Base-by-base conservation (phyloP, 192 early-diverging fungal genomes). In the Entomortierella parvispora region DNA sequence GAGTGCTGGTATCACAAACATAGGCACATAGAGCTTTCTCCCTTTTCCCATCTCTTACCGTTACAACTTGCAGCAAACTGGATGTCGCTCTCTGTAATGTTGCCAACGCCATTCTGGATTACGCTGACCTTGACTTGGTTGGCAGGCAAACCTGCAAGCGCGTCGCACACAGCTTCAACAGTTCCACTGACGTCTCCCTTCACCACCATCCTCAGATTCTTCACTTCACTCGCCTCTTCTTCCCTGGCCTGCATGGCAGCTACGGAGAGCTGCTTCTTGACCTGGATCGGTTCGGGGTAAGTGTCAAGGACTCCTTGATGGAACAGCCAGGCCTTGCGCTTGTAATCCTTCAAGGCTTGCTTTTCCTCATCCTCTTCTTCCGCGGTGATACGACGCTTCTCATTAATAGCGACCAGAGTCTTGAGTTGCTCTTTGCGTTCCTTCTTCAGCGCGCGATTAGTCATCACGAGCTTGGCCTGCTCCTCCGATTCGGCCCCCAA, bases 131-230 rank as follows among this genome's bases (percentile, higher is more conserved):
- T 71, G 45, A 95, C 91, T 59, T 95, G 90, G 65, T 93, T 88
- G 25, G 83, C 87, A 0, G 93, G 95, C 8, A 99, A 64, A n/a
- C 88, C 87, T 48, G 86, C 64, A 17, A 99, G 79, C 5, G 90
- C 89, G 57, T 92, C 91, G 0, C 86, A 81, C 1, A 99, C 85
- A 0, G 97, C 96, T 70, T 97, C 97, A 18, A 94, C 85, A 4
- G 95, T 94, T 31, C 97, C 97, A 62, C 93, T 92, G 3, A 99
- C 97, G 74, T 99, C 97, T 83, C 91, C 89, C 81, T 95, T 95
- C 25, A 95, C 80, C 59, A 95, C 80, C 28, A 91, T 78, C 44
- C 84, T 78, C 31, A 91, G 68, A 50, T 85, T 81, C 62, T 83
- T 80, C 22, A 80, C 69, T 34, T 83, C 79, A 17, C 68, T 80